Evolutionary conservation across 371 early-diverging fungal species (phyloP), one percentile per base, ranked within the genome.

Genomic region (Mucor piriformis): DNA sequence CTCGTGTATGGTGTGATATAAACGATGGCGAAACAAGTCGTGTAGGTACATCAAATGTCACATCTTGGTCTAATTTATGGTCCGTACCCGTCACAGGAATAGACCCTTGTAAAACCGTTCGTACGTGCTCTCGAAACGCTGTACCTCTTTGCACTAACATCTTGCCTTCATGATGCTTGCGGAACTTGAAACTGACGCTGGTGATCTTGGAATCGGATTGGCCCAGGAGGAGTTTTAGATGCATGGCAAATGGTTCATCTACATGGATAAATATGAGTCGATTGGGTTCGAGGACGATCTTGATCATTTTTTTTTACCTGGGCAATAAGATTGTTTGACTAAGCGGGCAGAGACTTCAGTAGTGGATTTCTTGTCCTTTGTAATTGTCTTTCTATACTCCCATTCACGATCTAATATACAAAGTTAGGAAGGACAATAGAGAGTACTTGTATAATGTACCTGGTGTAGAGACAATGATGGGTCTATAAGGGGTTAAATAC

Each of bases 121-220:
- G 67, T 11, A 73, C 53, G 35, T 74, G 59, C 13, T 76, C 73
- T 38, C 64, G 53, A 38, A 72, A 74, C 0, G 80, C 80, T 24
- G 76, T 79, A 0, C 80, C 80, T 48, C 69, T 74, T 44, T 72
- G 72, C 13, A 79, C 59, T 12, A 74, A 47, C 69, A 79, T 70
- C 34, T 76, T 73, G 6, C 80, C 80, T 56, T 79, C 76, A 56
- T 79, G 76, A 44, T 74, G 76, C 32, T 79, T 79, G 23, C 76
- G 73, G 42, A 79, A 74, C 50, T 66, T 70, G 57, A 67, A 79
- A 11, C 29, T 23, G 6, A 79, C 57, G 8, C 33, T 37, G 2
- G 63, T 50, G 6, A 79, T 62, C n/a, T 64, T 64, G 25, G 67
- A 56, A 25, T 79, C 80, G 13, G 72, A 55, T 16, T 67, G 67